These are phyloP conservation scores for Apiospora sp. DNA, from an alignment of 2,329 filamentous ascomycete genomes.

Conservation along the genomic window DNA sequence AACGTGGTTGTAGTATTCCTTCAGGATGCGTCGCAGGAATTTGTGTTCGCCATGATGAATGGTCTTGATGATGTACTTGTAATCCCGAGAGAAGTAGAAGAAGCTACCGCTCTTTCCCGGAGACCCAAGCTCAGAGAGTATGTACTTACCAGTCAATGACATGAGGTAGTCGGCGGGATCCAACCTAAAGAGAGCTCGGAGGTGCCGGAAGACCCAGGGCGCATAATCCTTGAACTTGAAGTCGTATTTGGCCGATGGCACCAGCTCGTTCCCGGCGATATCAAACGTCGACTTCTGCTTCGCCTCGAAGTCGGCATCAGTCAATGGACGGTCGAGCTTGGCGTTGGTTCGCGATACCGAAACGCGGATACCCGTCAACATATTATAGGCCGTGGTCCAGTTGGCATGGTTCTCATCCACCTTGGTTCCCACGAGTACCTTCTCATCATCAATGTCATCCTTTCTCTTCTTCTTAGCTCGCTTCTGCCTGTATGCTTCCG, in stretches of 20 bases:
- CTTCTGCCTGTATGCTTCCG: constrained; percentile 91
- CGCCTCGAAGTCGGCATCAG: constrained; percentile 89
- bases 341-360: constrained; percentile 96
- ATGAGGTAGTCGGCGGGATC: constrained; percentile 98
- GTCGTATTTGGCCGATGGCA: constrained; percentile 98
- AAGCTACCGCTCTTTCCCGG: constrained; percentile 99
- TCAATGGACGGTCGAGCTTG: constrained; percentile 90
- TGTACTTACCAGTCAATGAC: constrained; percentile 98
- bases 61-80: constrained; percentile 99
- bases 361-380: constrained; percentile 98
- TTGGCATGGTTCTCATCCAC: constrained; percentile 97
- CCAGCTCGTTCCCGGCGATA: constrained; percentile 96
- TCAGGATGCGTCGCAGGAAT: constrained; percentile 82
- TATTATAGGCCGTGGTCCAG: constrained; percentile 98
- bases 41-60: constrained; percentile 96
- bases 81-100: constrained; percentile 99
- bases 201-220: constrained; percentile 97
- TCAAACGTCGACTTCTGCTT: constrained; percentile 99
- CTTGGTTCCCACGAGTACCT: constrained; percentile 94
- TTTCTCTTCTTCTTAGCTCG: constrained; percentile 85
- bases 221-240: constrained; percentile 99
- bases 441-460: constrained; percentile 90
- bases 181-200: constrained; percentile 85
- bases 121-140: constrained; percentile 94
- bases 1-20: constrained; percentile 94